Conservation (phyloP, 192 early-diverging fungal species). For the Podila horticola region DNA sequence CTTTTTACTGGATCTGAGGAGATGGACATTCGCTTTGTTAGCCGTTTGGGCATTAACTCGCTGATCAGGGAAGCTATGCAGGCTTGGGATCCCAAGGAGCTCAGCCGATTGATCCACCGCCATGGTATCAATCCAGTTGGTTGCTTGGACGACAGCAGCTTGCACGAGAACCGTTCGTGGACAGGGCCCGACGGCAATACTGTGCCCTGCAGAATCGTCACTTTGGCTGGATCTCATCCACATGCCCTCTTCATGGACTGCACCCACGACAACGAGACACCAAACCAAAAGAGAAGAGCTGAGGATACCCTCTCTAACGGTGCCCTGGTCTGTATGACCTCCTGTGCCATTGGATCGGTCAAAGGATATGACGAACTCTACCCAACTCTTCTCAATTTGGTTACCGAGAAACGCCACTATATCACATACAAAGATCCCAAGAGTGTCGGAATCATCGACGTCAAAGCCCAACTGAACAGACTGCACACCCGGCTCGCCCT, state of each 20-base stretch:
- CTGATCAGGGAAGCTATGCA: constrained; percentile 99
- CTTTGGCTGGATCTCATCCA: constrained; percentile 81
- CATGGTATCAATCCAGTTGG: constrained; percentile 94
- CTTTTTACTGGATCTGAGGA: constrained; percentile 98
- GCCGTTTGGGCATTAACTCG: constrained; percentile 93
- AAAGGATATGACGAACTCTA: constrained; percentile 98
- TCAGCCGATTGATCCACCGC: constrained; percentile 89
- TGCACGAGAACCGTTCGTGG: constrained; percentile 55
- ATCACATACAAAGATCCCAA: constrained; percentile 65
- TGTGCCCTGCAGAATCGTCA: constrained; percentile 65
- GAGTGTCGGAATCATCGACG: constrained; percentile 64
- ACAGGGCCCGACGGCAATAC: constrained; percentile 53
- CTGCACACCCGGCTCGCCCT: constrained; percentile 88
- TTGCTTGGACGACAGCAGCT: constrained; percentile 81
- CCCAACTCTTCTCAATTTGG: constrained; percentile 88
- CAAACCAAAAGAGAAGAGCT: constrained; percentile 88
- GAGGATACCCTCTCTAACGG: constrained; percentile 93
- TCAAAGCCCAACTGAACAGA: constrained; percentile 68
- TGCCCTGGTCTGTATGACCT: constrained; percentile 89
- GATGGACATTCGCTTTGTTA: constrained; percentile 92
- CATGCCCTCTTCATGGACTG: constrained; percentile 99
- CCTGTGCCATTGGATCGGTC: constrained; percentile 94
- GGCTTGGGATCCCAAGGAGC: constrained; percentile 92
- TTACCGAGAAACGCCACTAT: constrained; percentile 87
- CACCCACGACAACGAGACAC: constrained; percentile 99